Evolutionary conservation across 495 filamentous ascomycete genomes (phyloP).

Genomic region (Hypoxylon fuscum): DNA sequence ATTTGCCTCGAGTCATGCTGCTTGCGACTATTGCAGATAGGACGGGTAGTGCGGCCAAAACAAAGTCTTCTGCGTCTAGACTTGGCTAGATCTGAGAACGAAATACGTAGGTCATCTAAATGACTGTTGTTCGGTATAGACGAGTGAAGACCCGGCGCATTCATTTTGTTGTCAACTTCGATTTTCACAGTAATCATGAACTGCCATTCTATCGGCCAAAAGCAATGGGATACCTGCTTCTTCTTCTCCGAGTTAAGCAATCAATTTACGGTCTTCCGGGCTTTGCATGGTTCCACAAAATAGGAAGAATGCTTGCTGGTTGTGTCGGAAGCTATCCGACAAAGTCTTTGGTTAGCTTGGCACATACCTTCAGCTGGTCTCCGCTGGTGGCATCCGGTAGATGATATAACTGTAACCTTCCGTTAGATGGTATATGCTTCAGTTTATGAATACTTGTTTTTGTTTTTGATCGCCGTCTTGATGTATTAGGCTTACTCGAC

Average conservation of each 20-base stretch:
- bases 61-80: constrained; percentile 27
- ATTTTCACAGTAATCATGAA: constrained; percentile 14
- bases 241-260: constrained; percentile 20
- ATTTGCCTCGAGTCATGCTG: constrained; percentile 34
- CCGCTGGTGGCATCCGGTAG: constrained; percentile 14
- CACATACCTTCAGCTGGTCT: constrained; percentile 19
- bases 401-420: constrained; percentile 1
- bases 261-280: constrained; percentile 22
- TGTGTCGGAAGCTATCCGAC: constrained; percentile 24
- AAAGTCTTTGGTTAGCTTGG: constrained; percentile 21
- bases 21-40: constrained; percentile 18
- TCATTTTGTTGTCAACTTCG: constrained; percentile 13
- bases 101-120: constrained; percentile 8
- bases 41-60: constrained; percentile 21
- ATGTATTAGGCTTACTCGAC: no score
- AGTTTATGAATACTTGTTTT: no score
- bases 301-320: constrained; percentile 4
- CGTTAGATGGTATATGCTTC: not conserved
- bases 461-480: not conserved
- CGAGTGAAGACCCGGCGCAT: constrained; percentile 21
- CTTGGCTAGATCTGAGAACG: constrained; percentile 28
- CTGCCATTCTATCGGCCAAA: constrained; percentile 1
- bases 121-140: constrained; percentile 15
- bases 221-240: constrained; percentile 5
- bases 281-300: constrained; percentile 23